Base-by-base conservation (phyloP, 2,329 filamentous ascomycete species). In the Apiospora arundinis region DNA sequence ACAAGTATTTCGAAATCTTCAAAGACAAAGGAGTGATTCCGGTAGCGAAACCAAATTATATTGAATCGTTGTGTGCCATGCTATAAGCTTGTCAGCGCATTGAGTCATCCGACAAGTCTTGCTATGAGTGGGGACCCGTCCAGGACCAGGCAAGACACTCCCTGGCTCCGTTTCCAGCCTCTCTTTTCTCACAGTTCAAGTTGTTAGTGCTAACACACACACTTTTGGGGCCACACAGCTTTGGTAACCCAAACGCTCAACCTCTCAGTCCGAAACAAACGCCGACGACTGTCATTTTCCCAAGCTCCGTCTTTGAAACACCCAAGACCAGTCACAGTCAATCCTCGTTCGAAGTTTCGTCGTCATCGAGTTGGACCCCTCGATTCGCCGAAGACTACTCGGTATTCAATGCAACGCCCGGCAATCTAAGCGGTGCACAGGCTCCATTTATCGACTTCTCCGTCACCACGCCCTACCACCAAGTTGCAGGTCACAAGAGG, bases 301-400 rank as follows among this genome's bases (percentile, higher is more conserved):
- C 87, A 72, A 90, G 85, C 77, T 85, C 88, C 69, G 80, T 86
- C 72, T 88, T 90, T 80, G 85, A 89, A 75, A 91, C 89, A 14
- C 89, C 88, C 63, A 87, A 84, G 78, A 81, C 82, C 70, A 83
- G 80, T 75, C 83, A 83, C 70, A 83, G 80, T 75, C 83, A 83
- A 74, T 82, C 82, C 72, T 83, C 81, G 71, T 85, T 86, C 74
- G 81, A 87, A 80, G 85, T 88, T 74, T 79, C 84, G 69, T 82
- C 83, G 74, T 79, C 84, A 69, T 82, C 83, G 74, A 84, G 85
- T 75, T 89, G 87, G 86, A 91, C 89, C 63, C 89, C 89, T 78
- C 85, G 85, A 71, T 91, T 90, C 82, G 88, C 89, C 74, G 88
- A 91, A 78, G 89, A 91, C 74, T 91, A 90, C 77, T 90, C 89